phyloP scores from a whole-genome alignment of 257 asterid species.

The Solanum chmielewskii region DNA sequence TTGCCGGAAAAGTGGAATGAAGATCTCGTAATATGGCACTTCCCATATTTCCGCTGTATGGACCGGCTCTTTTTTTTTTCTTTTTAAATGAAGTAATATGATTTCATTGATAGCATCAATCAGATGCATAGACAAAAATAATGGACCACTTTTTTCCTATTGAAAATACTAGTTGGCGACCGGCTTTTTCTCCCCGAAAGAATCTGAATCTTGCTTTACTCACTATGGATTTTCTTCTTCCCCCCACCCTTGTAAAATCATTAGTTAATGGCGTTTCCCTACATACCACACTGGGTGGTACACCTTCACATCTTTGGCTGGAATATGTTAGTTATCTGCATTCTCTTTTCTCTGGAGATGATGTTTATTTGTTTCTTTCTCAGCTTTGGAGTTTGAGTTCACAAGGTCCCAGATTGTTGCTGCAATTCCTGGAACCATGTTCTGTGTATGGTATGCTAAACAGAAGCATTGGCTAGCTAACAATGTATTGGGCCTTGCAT shows the following conservation, averaged over 20 bases:
- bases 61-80: neutral
- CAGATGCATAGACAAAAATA: neutral
- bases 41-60: slow-evolving; percentile 67
- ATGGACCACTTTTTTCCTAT: neutral
- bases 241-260: neutral
- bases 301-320: neutral
- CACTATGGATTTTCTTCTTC: neutral
- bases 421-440: slow-evolving; percentile 87
- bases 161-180: neutral
- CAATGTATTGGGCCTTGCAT: slow-evolving; percentile 89
- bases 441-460: slow-evolving; percentile 91
- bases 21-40: slow-evolving; percentile 52
- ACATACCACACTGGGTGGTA: neutral
- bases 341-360: neutral
- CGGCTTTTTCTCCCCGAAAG: neutral
- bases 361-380: slow-evolving; percentile 4
- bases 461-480: slow-evolving; percentile 98
- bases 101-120: neutral
- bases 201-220: neutral
- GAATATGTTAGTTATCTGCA: neutral
- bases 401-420: slow-evolving; percentile 81
- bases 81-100: neutral
- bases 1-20: slow-evolving; percentile 82
- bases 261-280: neutral
- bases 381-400: slow-evolving; percentile 92